phyloP scores from a whole-genome alignment of 2,329 filamentous ascomycete species.

The Fusarium irregulare region DNA sequence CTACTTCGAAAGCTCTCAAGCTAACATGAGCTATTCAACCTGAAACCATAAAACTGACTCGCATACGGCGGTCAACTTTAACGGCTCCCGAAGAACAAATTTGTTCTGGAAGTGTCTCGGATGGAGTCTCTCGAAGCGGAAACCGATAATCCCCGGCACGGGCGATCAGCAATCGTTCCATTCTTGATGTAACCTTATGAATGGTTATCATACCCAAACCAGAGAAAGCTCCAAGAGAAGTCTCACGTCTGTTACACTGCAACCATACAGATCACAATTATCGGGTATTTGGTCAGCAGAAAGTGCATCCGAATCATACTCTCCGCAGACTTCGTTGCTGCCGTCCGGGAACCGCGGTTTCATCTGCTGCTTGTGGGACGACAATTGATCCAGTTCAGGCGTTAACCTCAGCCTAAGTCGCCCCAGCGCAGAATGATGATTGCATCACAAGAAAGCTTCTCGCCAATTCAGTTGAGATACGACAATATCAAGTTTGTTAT shows the following conservation, averaged over 20 bases:
- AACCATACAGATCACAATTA: neutral
- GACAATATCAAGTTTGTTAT: neutral
- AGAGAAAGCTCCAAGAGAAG: neutral
- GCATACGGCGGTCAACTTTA: conserved; percentile 25
- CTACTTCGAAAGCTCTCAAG: neutral
- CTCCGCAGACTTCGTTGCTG: neutral
- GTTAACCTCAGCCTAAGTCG: conserved; percentile 13
- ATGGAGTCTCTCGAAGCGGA: neutral
- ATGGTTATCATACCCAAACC: conserved; percentile 1
- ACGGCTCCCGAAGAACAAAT: neutral
- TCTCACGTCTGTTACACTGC: conserved; percentile 7
- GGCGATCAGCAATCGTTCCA: neutral
- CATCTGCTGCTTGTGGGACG: conserved; percentile 32
- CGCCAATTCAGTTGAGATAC: neutral
- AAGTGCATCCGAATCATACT: neutral
- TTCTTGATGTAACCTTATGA: neutral
- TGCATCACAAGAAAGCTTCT: conserved; percentile 13
- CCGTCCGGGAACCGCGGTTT: conserved; percentile 33
- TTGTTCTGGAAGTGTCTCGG: conserved; percentile 26
- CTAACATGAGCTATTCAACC: conserved; percentile 30
- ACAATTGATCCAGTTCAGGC: conserved; percentile 16
- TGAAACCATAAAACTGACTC: conserved; percentile 31
- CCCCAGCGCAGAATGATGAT: conserved; percentile 12
- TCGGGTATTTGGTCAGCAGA: neutral
- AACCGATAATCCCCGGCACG: neutral